These are phyloP conservation scores for Pleurotus sapidus DNA, from an alignment of 768 basidiomycete genomes.

Conservation along the genomic window DNA sequence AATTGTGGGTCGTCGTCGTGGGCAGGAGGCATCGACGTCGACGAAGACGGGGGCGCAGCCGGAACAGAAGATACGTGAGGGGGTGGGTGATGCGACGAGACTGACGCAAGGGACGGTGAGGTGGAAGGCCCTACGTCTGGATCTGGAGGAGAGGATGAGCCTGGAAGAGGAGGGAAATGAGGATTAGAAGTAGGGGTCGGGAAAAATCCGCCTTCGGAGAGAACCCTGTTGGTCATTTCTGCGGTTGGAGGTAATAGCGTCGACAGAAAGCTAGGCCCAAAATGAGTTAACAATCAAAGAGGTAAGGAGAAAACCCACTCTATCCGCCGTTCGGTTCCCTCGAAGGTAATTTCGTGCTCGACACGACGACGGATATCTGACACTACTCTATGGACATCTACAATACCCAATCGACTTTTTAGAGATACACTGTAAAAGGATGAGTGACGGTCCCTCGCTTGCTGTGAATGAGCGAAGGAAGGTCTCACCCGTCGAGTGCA, in stretches of 20 bases:
- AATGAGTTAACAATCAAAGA: neutral
- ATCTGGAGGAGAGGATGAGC: neutral
- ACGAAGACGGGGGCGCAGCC: constrained; percentile 20
- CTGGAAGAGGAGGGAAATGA: neutral
- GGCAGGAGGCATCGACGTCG: constrained; percentile 17
- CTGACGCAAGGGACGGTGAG: neutral
- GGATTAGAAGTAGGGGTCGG: neutral
- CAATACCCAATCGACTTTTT: constrained; percentile 67
- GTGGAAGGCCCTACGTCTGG: neutral
- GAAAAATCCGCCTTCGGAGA: constrained; percentile 59
- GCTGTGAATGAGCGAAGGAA: too few species aligned
- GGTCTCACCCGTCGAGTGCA: constrained; percentile 77
- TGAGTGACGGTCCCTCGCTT: neutral
- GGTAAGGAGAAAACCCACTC: constrained; percentile 35
- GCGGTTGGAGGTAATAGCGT: constrained; percentile 75
- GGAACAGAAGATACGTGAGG: constrained; percentile 10
- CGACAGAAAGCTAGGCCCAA: constrained; percentile 57
- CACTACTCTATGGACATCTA: constrained; percentile 68
- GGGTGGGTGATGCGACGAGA: neutral
- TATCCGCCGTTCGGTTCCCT: constrained; percentile 54
- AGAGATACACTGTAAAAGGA: constrained; percentile 66
- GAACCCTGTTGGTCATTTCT: constrained; percentile 65
- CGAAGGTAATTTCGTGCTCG: constrained; percentile 66
- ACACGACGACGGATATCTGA: constrained; percentile 74
- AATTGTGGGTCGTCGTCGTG: constrained; percentile 47